Conservation (phyloP, 164 flowering plant genomes). For the Vitis rotundifolia region DNA sequence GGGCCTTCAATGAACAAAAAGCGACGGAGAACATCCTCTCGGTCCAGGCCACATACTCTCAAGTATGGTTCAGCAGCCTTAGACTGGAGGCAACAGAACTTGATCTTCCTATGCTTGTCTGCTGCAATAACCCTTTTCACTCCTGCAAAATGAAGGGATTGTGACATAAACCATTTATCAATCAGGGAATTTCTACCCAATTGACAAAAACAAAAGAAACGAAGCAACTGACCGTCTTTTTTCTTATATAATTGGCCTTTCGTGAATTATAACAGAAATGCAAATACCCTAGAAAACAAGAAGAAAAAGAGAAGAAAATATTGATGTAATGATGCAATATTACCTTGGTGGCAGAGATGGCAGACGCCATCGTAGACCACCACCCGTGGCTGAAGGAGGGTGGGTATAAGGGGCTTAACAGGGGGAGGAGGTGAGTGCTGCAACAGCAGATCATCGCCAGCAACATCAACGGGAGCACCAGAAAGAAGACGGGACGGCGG, state of each 20-base stretch:
- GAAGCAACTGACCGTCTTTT: no score
- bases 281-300: background rate
- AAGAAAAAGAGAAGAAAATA: background rate
- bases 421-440: constrained; percentile 11
- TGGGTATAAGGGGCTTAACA: constrained; percentile 28
- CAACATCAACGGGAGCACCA: constrained; percentile 14
- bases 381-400: constrained; percentile 75
- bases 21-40: constrained; percentile 77
- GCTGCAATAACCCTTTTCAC: constrained; percentile 83
- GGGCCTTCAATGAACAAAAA: constrained; percentile 91
- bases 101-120: constrained; percentile 76
- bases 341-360: constrained; percentile 87
- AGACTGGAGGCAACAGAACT: constrained; percentile 92
- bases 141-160: constrained; percentile 38
- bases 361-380: constrained; percentile 90
- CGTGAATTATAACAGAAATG: background rate
- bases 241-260: background rate
- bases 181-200: no score
- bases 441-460: constrained; percentile 22
- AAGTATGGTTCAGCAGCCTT: constrained; percentile 85
- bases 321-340: background rate
- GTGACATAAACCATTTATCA: no score
- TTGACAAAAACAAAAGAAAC: background rate
- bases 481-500: constrained; percentile 11
- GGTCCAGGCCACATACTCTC: constrained; percentile 54